Conservation (phyloP, 768 basidiomycete species). For the Russula earlei region DNA sequence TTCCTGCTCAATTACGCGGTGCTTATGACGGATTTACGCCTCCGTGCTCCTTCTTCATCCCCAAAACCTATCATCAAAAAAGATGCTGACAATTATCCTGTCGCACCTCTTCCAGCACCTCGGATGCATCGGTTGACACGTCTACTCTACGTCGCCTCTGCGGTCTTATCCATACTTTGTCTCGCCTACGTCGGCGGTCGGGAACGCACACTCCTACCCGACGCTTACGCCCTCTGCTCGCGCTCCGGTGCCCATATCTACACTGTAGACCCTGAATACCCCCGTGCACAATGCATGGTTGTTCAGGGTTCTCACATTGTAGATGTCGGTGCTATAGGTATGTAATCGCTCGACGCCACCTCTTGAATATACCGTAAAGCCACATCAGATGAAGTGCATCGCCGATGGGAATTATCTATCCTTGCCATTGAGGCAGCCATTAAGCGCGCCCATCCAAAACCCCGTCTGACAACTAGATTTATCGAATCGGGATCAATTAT, state of each 20-base stretch:
- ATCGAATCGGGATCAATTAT: conserved; percentile 49
- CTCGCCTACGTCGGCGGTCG: conserved; percentile 9
- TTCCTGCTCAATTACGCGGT: neutral
- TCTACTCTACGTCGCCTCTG: conserved; percentile 18
- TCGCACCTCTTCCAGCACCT: neutral
- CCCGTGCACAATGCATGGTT: conserved; percentile 54
- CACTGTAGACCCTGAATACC: conserved; percentile 49
- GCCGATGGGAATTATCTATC: conserved; percentile 30
- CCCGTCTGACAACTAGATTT: conserved; percentile 36
- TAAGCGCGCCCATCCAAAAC: conserved; percentile 20
- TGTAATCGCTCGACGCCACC: conserved; percentile 21
- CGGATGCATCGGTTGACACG: conserved; percentile 1
- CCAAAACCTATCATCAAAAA: conserved; percentile 7
- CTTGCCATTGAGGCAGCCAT: conserved; percentile 19
- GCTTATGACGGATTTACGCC: conserved; percentile 19
- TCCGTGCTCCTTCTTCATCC: conserved; percentile 18
- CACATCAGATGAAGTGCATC: conserved; percentile 33
- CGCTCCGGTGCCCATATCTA: conserved; percentile 43
- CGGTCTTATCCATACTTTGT: conserved; percentile 21
- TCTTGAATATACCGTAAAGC: conserved; percentile 1
- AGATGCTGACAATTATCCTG: neutral
- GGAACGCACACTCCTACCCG: conserved; percentile 16
- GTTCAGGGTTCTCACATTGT: conserved; percentile 42
- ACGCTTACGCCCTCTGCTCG: conserved; percentile 58
- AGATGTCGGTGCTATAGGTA: conserved; percentile 49